These are phyloP conservation scores for Jasminum sambac DNA, from an alignment of 257 asterid genomes.

Conservation along the genomic window DNA sequence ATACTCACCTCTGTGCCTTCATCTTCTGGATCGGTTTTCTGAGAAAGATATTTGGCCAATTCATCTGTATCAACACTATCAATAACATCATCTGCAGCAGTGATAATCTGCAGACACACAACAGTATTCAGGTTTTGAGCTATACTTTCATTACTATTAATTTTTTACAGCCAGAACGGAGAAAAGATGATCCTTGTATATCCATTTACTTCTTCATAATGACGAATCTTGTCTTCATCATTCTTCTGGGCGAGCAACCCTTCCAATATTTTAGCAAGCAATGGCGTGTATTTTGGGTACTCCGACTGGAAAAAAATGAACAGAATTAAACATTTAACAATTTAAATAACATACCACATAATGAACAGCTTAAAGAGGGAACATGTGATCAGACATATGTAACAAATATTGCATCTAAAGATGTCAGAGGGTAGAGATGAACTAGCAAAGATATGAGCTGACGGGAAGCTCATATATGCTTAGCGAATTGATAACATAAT, in stretches of 20 bases:
- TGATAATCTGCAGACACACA: slow-evolving; percentile 54
- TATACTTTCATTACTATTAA: background rate
- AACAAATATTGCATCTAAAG: background rate
- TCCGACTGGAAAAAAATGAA: slow-evolving; percentile 63
- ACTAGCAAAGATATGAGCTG: background rate
- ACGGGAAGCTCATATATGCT: background rate
- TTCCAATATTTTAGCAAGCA: slow-evolving; percentile 92
- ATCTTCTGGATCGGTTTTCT: slow-evolving; percentile 80
- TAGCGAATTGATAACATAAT: background rate
- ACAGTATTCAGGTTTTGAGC: background rate
- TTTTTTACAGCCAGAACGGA: background rate
- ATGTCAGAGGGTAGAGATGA: background rate
- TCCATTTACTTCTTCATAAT: slow-evolving; percentile 64
- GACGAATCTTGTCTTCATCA: slow-evolving; percentile 60
- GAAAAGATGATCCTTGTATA: background rate
- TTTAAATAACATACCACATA: slow-evolving; percentile 7
- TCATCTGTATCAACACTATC: slow-evolving; percentile 73
- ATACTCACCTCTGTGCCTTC: slow-evolving; percentile 84
- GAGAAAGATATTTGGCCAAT: slow-evolving; percentile 63
- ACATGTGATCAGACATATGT: background rate
- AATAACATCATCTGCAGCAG: slow-evolving; percentile 74
- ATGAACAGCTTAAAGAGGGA: background rate
- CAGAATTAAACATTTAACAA: slow-evolving; percentile 17
- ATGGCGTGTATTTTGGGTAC: slow-evolving; percentile 82
- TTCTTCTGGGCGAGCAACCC: slow-evolving; percentile 61